Conservation (phyloP, 2,329 filamentous ascomycete genomes). For the Dactylellina parvicollis region DNA sequence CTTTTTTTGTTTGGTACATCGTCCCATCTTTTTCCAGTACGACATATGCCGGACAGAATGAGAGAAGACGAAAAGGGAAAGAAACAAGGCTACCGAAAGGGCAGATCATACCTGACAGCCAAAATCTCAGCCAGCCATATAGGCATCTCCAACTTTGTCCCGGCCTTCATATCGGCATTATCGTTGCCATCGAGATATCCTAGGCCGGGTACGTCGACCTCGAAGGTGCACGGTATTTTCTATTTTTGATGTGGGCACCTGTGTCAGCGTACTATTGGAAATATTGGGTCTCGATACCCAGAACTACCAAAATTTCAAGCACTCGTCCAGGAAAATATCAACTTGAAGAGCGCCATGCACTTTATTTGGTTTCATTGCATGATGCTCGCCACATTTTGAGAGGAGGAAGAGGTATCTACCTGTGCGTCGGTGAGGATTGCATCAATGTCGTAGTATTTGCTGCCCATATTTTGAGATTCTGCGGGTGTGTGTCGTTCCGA, state of each 20-base stretch:
- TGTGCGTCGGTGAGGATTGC: constrained; percentile 86
- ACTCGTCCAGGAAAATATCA: no score
- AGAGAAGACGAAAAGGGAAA: constrained; percentile 1
- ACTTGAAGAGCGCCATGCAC: no score
- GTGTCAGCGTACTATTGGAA: constrained; percentile 51
- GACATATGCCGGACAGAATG: constrained; percentile 59
- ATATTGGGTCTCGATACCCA: background rate
- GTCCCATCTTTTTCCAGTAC: constrained; percentile 48
- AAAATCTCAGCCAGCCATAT: constrained; percentile 97
- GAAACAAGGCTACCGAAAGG: background rate
- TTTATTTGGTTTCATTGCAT: background rate
- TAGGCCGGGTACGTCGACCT: constrained; percentile 84
- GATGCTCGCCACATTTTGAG: background rate
- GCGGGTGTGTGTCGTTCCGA: background rate
- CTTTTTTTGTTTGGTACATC: constrained; percentile 9
- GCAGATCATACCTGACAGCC: constrained; percentile 67
- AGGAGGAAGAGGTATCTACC: constrained; percentile 63
- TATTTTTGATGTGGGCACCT: constrained; percentile 61
- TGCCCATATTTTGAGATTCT: constrained; percentile 61
- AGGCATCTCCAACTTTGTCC: constrained; percentile 82
- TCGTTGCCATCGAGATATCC: constrained; percentile 90
- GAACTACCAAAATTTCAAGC: background rate
- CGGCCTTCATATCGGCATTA: constrained; percentile 76
- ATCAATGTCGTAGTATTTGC: constrained; percentile 83
- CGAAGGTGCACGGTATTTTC: constrained; percentile 96